phyloP scores from a whole-genome alignment of 345 rosid genomes.

The Dimocarpus longan region DNA sequence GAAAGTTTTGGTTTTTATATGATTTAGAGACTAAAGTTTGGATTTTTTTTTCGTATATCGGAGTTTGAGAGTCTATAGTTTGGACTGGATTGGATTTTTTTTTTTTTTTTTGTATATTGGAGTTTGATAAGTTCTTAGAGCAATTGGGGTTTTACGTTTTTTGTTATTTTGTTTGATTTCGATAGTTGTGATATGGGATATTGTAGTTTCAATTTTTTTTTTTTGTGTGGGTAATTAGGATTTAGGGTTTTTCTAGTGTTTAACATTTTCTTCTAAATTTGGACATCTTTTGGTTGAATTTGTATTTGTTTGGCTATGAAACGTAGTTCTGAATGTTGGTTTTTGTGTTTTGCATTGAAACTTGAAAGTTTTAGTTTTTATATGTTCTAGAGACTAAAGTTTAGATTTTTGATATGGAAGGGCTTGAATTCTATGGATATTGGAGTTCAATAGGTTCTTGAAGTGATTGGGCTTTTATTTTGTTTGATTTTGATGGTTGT shows the following conservation, averaged over 20 bases:
- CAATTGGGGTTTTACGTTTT: background rate
- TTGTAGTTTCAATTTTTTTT: background rate
- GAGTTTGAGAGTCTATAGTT: too few relatives aligned
- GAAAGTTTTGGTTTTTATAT: background rate
- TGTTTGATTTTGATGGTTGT: background rate
- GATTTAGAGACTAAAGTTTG: conserved; percentile 5
- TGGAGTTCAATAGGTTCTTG: background rate
- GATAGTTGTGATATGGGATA: background rate
- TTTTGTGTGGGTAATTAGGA: background rate
- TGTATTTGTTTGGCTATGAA: background rate
- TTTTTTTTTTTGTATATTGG: background rate
- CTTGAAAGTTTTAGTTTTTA: background rate
- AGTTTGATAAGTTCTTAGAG: background rate
- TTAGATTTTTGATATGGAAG: background rate
- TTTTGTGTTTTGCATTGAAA: background rate
- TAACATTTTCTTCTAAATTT: conserved; percentile 24
- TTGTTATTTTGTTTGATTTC: background rate
- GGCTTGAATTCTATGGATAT: background rate
- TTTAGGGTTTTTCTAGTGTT: conserved; percentile 52
- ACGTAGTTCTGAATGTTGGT: background rate
- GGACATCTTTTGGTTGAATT: background rate
- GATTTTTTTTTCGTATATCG: background rate
- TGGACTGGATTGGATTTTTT: too few relatives aligned
- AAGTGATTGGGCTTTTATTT: background rate
- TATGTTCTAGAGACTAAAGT: conserved; percentile 3